Evolutionary conservation across 1,284 basidiomycete species (phyloP).

Genomic region (Meira nashicola): DNA sequence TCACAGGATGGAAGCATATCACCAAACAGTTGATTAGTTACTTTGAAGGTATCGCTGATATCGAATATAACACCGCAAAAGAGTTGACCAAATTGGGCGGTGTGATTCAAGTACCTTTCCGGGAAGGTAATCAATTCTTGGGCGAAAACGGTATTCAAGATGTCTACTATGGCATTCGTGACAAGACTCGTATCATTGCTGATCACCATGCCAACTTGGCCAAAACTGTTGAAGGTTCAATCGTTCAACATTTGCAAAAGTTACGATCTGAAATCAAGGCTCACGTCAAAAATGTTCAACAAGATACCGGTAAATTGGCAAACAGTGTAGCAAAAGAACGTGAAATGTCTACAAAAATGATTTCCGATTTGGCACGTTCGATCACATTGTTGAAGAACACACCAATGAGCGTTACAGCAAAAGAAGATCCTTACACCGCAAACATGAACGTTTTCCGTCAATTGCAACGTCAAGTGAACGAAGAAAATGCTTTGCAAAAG

Average conservation of each 20-base stretch:
- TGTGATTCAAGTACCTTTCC: constrained; percentile 95
- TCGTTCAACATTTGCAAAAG: constrained; percentile 96
- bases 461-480: constrained; percentile 81
- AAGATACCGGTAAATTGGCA: constrained; percentile 92
- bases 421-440: constrained; percentile 74
- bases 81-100: constrained; percentile 94
- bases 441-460: constrained; percentile 81
- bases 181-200: constrained; percentile 88
- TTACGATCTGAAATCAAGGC: constrained; percentile 91
- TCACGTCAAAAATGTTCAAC: constrained; percentile 94
- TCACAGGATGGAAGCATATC: constrained; percentile 80
- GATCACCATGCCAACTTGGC: constrained; percentile 96
- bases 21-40: constrained; percentile 59
- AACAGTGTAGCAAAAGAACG: constrained; percentile 89
- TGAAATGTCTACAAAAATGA: constrained; percentile 78
- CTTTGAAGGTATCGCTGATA: constrained; percentile 61
- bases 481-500: constrained; percentile 96
- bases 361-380: constrained; percentile 79
- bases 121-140: constrained; percentile 68
- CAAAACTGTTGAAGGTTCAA: constrained; percentile 91
- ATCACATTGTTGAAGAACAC: constrained; percentile 93
- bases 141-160: constrained; percentile 62
- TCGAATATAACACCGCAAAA: constrained; percentile 76
- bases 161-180: constrained; percentile 80
- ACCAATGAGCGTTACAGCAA: constrained; percentile 76